These are phyloP conservation scores for Grigorovia yakushimaensis DNA, from an alignment of 805 yeast species.

Conservation along the genomic window DNA sequence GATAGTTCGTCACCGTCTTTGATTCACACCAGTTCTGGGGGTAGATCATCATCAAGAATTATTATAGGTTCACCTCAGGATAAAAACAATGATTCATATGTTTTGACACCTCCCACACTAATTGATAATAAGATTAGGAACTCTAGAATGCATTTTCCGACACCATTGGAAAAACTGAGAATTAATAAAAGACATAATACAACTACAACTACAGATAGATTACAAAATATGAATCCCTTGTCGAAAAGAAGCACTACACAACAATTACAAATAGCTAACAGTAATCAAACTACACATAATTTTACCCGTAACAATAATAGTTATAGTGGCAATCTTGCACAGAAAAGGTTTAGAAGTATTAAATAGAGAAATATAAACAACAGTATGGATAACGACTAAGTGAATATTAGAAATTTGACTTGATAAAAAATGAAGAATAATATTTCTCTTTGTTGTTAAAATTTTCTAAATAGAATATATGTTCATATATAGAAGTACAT, in stretches of 20 bases:
- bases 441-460: too few relatives aligned
- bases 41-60: neutral
- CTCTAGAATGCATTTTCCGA: conserved; percentile 12
- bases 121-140: neutral
- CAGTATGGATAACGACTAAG: too few relatives aligned
- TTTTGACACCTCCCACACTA: neutral
- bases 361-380: too few relatives aligned
- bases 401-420: too few relatives aligned
- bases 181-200: conserved; percentile 20
- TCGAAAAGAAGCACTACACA: neutral
- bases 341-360: neutral
- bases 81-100: neutral
- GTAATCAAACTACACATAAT: too few relatives aligned
- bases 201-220: neutral
- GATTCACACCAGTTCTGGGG: neutral
- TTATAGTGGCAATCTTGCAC: neutral
- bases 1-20: neutral
- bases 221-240: neutral
- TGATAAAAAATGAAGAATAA: too few relatives aligned
- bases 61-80: neutral
- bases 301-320: neutral
- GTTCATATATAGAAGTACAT: neutral
- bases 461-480: neutral
- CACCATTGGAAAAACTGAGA: conserved; percentile 17
- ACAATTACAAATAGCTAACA: neutral